Percentiles rank a stretch among this genome's conserved stretches.
These are phyloP conservation scores for Camellia japonica DNA, from an alignment of 148 eudicot species.

Conservation along the genomic window DNA sequence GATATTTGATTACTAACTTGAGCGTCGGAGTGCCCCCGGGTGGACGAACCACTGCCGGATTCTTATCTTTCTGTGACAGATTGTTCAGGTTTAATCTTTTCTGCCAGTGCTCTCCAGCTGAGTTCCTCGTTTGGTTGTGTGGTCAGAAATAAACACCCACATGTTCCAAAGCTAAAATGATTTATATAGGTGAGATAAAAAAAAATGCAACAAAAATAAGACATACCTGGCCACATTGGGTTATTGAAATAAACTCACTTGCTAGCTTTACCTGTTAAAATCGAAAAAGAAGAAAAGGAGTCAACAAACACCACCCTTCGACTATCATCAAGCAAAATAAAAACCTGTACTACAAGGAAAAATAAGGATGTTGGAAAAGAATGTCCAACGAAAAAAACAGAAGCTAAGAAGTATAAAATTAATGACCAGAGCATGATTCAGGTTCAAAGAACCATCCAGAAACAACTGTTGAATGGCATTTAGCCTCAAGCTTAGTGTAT, in stretches of 20 bases:
- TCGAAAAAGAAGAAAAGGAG: neutral
- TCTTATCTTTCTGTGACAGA: no score
- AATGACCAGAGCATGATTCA: constrained; percentile 56
- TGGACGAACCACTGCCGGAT: no score
- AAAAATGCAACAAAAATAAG: constrained; percentile 9
- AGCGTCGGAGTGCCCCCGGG: no score
- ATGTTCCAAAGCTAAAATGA: neutral
- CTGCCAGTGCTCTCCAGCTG: no score
- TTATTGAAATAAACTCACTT: constrained; percentile 73
- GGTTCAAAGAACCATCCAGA: constrained; percentile 27
- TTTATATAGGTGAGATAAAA: neutral
- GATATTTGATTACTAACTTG: no score
- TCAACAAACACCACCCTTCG: no score
- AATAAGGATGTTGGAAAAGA: neutral
- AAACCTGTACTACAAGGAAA: neutral
- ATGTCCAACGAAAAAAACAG: neutral
- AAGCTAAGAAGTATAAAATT: constrained; percentile 5
- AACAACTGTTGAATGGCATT: no score
- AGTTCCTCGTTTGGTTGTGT: no score
- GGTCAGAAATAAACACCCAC: no score
- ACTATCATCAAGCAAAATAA: neutral
- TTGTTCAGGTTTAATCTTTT: no score
- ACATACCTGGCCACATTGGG: constrained; percentile 99
- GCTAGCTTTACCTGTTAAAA: constrained; percentile 42
- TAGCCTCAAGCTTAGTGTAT: no score